Evolutionary conservation across 257 asterid species (phyloP).

Genomic region (Scutellaria galericulata): DNA sequence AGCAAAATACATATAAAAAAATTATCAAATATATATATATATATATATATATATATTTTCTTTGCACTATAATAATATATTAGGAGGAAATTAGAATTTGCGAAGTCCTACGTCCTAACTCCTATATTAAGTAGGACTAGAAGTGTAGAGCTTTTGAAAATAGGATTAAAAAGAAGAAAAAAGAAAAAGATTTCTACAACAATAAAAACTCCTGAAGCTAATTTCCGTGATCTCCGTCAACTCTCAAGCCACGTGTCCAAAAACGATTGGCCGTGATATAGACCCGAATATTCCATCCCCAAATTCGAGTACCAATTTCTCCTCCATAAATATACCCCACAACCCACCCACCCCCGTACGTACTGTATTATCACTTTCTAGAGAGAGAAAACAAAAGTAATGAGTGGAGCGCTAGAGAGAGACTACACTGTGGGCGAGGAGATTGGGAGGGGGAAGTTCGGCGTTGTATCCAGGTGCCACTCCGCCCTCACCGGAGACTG

Average conservation of each 20-base stretch:
- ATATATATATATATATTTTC: too few relatives aligned
- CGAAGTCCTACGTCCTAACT: too few relatives aligned
- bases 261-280: background rate
- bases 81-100: too few relatives aligned
- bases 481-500: conserved; percentile 50
- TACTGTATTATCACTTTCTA: conserved; percentile 29
- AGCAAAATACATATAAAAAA: too few relatives aligned
- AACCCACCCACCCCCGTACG: conserved; percentile 35
- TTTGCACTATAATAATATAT: too few relatives aligned
- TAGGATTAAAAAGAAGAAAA: background rate
- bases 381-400: conserved; percentile 36
- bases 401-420: conserved; percentile 61
- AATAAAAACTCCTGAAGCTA: conserved; percentile 27
- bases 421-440: conserved; percentile 64
- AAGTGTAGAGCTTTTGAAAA: background rate
- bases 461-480: conserved; percentile 67
- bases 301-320: conserved; percentile 30
- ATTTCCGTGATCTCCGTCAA: conserved; percentile 29
- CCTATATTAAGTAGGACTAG: background rate
- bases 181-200: background rate
- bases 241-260: conserved; percentile 35
- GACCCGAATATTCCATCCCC: conserved; percentile 42
- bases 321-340: conserved; percentile 37
- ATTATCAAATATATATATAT: too few relatives aligned
- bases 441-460: conserved; percentile 76